Evolutionary conservation across 768 basidiomycete genomes (phyloP), one percentile per base, ranked within the genome.

Genomic region (Pilatotrama ljubarskyi): DNA sequence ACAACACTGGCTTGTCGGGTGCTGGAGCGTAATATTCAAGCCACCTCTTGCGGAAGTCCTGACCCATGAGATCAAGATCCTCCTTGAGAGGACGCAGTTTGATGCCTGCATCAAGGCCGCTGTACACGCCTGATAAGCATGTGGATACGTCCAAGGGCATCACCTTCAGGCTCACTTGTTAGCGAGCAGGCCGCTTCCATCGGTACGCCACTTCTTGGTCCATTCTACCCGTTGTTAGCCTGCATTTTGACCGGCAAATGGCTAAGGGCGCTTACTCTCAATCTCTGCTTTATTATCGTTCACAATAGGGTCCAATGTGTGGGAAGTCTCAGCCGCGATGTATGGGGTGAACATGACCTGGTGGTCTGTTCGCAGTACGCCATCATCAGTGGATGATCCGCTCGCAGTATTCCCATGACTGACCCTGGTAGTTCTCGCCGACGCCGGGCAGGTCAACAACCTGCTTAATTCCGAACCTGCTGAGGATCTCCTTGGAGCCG

Each of bases 1-100:
- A 73, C 60, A 80, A 64, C 3, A 83, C 79, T 10, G 84, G 77
- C 65, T 86, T 86, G 65, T 87, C 86, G 0, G 81, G 79, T 2
- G 74, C 75, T 26, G 74, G 70, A 26, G 70, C 78, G 43, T 82
- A 87, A 66, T 80, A 82, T 13, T 70, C 67, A 6, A 77, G 70
- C 13, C 36, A 32, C 10, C 29, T 32, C 29, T 32, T 32, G 29
- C 29, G 29, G 10, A 32, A 32, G 29, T 32, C 29, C 29, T 20
- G 24, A 24, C 22, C 44, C 6, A 29, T 49, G 4, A 49, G 13
- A 29, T 15, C 48, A 26, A 46, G 17, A 15, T 32, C 48, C 25
- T 18, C 6, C 32, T 13, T 29, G 35, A 32, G 10, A 29, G 14
- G 29, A 32, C 46, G 29, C 29, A 32, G 10, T 32, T 32, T 32